These are phyloP conservation scores for Actinidia chinensis DNA, from an alignment of 179 eudicot species.

Conservation along the genomic window DNA sequence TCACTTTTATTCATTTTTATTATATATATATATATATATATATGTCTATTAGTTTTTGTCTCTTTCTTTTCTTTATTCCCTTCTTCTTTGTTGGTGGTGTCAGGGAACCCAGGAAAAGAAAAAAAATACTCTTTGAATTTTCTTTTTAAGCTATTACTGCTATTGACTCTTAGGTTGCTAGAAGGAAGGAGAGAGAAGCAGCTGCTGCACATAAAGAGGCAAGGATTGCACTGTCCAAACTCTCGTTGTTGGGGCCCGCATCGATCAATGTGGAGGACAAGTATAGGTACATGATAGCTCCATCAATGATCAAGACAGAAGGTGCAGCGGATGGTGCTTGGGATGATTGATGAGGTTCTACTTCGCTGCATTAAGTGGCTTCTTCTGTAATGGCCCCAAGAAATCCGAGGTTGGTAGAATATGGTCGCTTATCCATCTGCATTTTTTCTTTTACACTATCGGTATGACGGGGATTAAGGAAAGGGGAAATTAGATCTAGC, in stretches of 20 bases:
- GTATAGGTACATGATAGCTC: conserved; percentile 48
- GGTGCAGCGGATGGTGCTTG: conserved; percentile 59
- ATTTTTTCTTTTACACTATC: too few relatives aligned
- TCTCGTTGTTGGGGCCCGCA: conserved; percentile 26
- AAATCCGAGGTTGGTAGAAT: not conserved
- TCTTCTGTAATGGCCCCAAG: not conserved
- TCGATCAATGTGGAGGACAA: conserved; percentile 49
- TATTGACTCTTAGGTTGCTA: conserved; percentile 36
- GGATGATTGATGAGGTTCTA: conserved; percentile 37
- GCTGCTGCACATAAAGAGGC: conserved; percentile 49
- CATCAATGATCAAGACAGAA: conserved; percentile 39
- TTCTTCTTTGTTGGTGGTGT: not conserved
- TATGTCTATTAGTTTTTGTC: not conserved
- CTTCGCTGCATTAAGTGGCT: not conserved
- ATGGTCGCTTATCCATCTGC: not conserved
- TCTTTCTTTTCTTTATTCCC: not conserved
- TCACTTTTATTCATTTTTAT: not conserved
- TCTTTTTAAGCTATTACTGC: not conserved
- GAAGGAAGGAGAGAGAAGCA: conserved; percentile 55
- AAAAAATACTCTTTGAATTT: not conserved
- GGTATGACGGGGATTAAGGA: too few relatives aligned
- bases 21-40: too few relatives aligned
- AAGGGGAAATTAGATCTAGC: not conserved
- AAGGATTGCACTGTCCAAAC: conserved; percentile 35
- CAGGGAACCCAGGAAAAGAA: not conserved